These are phyloP conservation scores for Saccharomycopsis babjevae DNA, from an alignment of 805 yeast species.

Conservation along the genomic window DNA sequence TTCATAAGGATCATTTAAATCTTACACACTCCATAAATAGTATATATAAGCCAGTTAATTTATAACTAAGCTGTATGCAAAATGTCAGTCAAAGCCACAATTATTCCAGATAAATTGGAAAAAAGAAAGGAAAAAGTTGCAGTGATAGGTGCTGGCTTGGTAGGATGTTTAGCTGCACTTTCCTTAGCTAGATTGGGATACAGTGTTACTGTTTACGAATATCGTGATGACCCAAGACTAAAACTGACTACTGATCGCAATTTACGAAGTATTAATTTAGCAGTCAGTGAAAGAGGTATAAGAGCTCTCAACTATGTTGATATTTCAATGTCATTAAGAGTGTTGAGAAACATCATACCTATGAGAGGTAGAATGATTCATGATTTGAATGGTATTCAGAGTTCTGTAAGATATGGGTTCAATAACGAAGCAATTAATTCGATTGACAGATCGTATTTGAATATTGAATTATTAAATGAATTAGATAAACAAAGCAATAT, in stretches of 20 bases:
- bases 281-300: slow-evolving; percentile 80
- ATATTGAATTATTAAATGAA: slow-evolving; percentile 55
- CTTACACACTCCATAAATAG: neutral
- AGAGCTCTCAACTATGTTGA: slow-evolving; percentile 57
- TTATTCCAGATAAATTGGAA: slow-evolving; percentile 6
- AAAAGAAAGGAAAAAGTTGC: slow-evolving; percentile 33
- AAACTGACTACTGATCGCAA: slow-evolving; percentile 27
- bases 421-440: slow-evolving; percentile 68
- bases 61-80: neutral
- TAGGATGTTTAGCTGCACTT: slow-evolving; percentile 77
- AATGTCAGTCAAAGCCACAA: neutral
- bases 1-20: neutral
- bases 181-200: slow-evolving; percentile 67
- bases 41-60: neutral
- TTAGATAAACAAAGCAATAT: slow-evolving; percentile 40
- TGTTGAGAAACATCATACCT: slow-evolving; percentile 59
- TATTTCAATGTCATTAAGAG: slow-evolving; percentile 41
- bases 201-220: slow-evolving; percentile 61
- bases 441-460: slow-evolving; percentile 65
- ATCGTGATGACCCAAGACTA: slow-evolving; percentile 56
- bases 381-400: slow-evolving; percentile 49
- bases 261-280: slow-evolving; percentile 71
- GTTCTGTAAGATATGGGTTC: slow-evolving; percentile 66
- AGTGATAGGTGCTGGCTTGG: slow-evolving; percentile 84
- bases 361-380: slow-evolving; percentile 91